Base-by-base conservation (phyloP, 139 green algal species). In the Tetratostichococcus sp. region DNA sequence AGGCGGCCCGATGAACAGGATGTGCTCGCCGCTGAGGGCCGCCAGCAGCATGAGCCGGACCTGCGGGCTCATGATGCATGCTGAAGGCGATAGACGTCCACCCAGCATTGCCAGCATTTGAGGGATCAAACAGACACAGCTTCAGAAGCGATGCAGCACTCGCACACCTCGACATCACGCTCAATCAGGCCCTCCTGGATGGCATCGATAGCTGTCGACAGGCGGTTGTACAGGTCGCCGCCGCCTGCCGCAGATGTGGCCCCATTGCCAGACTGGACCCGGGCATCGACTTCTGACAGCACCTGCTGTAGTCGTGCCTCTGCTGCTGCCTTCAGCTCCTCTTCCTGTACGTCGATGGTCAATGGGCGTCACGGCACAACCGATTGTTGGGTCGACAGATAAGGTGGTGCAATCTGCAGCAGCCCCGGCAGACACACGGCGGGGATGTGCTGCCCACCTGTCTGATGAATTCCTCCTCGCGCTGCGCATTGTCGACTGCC, bases 31-130 rank as follows among this genome's bases (percentile, higher is more conserved):
- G 28, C 80, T 86, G n/a, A 97, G 79, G 0, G 90, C 87, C 26
- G 92, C 92, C 16, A 97, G 86, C 65, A 97, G 79, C 73, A 97
- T 74, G 70, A 97, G 83, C 34, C 93, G 85, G 22, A 94, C 91
- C 90, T 95, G n/a, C n/a, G n/a, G n/a, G n/a, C n/a, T n/a, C n/a
- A n/a, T n/a, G n/a, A n/a, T n/a, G n/a, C n/a, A n/a, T n/a, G n/a
- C n/a, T n/a, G n/a, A n/a, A n/a, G n/a, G n/a, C n/a, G n/a, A 50
- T 50, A 11, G 8, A 50, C 39, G 11, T 6, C 8, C 6, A 50
- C 39, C 6, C 6, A 50, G 76, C 50, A 77, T 26, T 26, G 33
- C 31, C 73, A 73, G 6, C 69, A 62, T 43, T 0, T 39, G 1
- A 22, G 30, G 25, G 66, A n/a, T 17, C 33, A 34, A n/a, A 32